Evolutionary conservation across 2,329 filamentous ascomycete species (phyloP).

Genomic region (Fusarium subtropicale): DNA sequence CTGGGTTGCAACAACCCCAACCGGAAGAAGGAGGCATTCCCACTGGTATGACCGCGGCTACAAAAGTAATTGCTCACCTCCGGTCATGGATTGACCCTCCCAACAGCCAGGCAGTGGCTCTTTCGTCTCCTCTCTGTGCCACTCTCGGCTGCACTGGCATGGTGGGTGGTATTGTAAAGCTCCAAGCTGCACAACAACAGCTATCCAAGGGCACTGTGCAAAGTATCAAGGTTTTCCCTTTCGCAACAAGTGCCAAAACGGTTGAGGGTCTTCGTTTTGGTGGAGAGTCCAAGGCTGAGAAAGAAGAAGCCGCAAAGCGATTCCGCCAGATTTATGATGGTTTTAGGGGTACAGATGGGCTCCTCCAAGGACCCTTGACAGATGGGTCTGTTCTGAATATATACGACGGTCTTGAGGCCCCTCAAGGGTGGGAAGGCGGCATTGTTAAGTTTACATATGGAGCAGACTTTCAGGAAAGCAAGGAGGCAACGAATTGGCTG

Average conservation of each 20-base stretch:
- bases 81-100: constrained; percentile 87
- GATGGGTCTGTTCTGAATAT: constrained; percentile 83
- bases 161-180: constrained; percentile 86
- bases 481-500: constrained; percentile 73
- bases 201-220: constrained; percentile 73
- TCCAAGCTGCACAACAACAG: constrained; percentile 83
- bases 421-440: constrained; percentile 82
- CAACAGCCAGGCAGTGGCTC: constrained; percentile 79
- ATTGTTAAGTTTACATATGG: constrained; percentile 78
- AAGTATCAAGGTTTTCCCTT: constrained; percentile 83
- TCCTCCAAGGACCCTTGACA: constrained; percentile 87
- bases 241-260: constrained; percentile 68
- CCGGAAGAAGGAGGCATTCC: constrained; percentile 73
- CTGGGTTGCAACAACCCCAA: constrained; percentile 77
- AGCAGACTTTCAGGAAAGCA: constrained; percentile 56
- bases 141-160: constrained; percentile 77
- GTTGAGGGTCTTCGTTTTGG: constrained; percentile 83
- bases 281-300: constrained; percentile 84
- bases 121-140: constrained; percentile 82
- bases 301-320: constrained; percentile 78
- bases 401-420: constrained; percentile 64
- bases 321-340: constrained; percentile 78
- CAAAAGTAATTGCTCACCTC: constrained; percentile 80
- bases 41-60: constrained; percentile 56
- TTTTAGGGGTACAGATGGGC: constrained; percentile 64